A percentile compares a stretch with the other conserved stretches of the same genome.
Conservation (phyloP, 2,329 filamentous ascomycete genomes). For the Bipolaris gigantea region DNA sequence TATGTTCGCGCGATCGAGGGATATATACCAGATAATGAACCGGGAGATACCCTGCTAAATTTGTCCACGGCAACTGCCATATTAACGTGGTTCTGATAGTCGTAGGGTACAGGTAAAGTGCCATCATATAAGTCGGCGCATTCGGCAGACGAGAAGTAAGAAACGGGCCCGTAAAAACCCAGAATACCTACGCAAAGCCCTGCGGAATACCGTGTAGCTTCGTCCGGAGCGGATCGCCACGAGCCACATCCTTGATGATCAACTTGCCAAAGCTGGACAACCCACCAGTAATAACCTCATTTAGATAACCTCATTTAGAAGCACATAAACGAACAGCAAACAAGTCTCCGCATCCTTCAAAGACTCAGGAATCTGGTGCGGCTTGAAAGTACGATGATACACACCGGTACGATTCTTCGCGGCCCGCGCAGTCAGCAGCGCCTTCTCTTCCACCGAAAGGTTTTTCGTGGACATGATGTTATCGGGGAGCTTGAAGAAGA, state of each 20-base stretch:
- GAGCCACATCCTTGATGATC: constrained; percentile 56
- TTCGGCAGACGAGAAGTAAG: constrained; percentile 57
- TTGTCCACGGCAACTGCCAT: constrained; percentile 52
- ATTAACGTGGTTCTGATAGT: constrained; percentile 54
- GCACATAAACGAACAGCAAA: constrained; percentile 50
- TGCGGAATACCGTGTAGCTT: constrained; percentile 59
- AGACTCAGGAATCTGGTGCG: constrained; percentile 54
- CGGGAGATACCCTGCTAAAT: constrained; percentile 54
- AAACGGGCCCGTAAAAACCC: constrained; percentile 56
- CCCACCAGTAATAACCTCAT: constrained; percentile 58
- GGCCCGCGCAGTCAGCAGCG: constrained; percentile 47
- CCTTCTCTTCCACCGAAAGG: constrained; percentile 51
- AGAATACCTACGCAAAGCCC: constrained; percentile 58
- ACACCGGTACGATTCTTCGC: constrained; percentile 46
- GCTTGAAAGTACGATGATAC: constrained; percentile 53
- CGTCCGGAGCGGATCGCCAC: constrained; percentile 48
- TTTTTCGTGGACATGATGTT: constrained; percentile 48
- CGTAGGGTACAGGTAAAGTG: constrained; percentile 55
- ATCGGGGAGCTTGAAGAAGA: constrained; percentile 47
- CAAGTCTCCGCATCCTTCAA: constrained; percentile 51
- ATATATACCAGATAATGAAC: constrained; percentile 53
- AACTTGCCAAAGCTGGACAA: constrained; percentile 59
- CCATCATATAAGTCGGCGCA: constrained; percentile 57
- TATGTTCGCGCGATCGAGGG: neutral
- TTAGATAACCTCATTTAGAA: constrained; percentile 58